Evolutionary conservation across 345 rosid genomes (phyloP).

Genomic region (Ceriops zippeliana): DNA sequence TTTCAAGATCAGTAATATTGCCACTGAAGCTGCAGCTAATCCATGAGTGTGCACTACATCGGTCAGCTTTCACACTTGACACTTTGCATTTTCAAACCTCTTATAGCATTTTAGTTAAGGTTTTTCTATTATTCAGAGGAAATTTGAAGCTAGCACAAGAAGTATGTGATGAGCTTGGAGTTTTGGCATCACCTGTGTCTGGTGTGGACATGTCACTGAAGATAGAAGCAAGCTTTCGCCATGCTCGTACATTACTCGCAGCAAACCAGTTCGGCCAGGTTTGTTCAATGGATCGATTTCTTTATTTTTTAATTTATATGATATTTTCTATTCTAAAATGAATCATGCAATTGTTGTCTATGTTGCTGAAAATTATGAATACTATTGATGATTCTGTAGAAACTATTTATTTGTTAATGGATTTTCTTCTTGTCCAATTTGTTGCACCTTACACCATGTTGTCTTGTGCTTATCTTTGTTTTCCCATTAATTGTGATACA

Average conservation of each 20-base stretch:
- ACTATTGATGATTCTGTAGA: too few species aligned
- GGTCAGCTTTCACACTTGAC: slow-evolving; percentile 39
- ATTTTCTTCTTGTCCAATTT: neutral
- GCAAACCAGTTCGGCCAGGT: slow-evolving; percentile 94
- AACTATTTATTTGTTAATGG: too few species aligned
- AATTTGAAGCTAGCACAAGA: slow-evolving; percentile 79
- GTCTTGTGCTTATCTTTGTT: slow-evolving; percentile 4
- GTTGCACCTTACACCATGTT: neutral
- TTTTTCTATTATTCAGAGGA: slow-evolving; percentile 46
- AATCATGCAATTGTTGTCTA: neutral
- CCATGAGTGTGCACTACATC: slow-evolving; percentile 85
- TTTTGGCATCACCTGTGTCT: slow-evolving; percentile 65
- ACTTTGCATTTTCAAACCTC: neutral
- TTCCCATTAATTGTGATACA: slow-evolving; percentile 21
- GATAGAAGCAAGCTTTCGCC: slow-evolving; percentile 84
- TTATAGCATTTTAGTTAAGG: slow-evolving; percentile 1
- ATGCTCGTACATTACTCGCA: slow-evolving; percentile 90
- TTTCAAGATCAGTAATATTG: slow-evolving; percentile 73
- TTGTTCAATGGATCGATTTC: slow-evolving; percentile 3
- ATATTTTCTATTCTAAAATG: neutral
- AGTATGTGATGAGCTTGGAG: slow-evolving; percentile 81
- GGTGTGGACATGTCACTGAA: slow-evolving; percentile 92
- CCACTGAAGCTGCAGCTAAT: slow-evolving; percentile 83
- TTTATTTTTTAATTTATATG: neutral
- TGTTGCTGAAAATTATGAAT: too few species aligned